Evolutionary conservation across 768 basidiomycete genomes (phyloP), one percentile per base, ranked within the genome.

Genomic region (Lactarius tabidus): DNA sequence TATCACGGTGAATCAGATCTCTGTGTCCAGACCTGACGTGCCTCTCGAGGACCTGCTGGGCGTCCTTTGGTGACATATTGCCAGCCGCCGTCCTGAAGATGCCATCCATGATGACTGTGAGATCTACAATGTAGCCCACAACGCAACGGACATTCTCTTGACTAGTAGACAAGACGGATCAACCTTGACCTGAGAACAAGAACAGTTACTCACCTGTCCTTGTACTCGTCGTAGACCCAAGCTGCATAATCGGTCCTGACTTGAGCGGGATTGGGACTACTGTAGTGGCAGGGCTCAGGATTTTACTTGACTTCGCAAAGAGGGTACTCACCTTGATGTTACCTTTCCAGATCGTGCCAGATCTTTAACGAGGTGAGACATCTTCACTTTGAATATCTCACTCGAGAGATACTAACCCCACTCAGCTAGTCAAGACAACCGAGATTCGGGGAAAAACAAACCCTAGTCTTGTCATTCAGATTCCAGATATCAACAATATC

Each of bases 121-220:
- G 55, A 48, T 55, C 28, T 23, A 64, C 59, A 23, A 64, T 60
- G 52, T 64, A 64, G 35, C 58, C 58, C 59, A 60, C 45, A n/a
- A 55, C 53, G 20, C 33, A 36, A n/a, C 53, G 36, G 8, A 60
- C 17, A 43, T 64, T 36, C 52, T 64, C 59, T 1, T 18, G 10
- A 3, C 64, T 64, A 58, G 12, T 26, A 48, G 31, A 48, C 26
- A 17, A 60, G 17, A 28, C 26, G 17, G 6, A 36, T 56, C 17
- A 59, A n/a, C 2, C 20, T 3, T n/a, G 23, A 23, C 20, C 9
- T 33, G 33, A 35, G 12, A 10, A 8, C 33, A 17, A 7, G 18
- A 45, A 6, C 8, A 14, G 12, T 18, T 14, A 12, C 28, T 64
- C 29, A 64, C 64, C 15, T 60, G 29, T 29, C 36, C 2, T 26